Evolutionary conservation across 176 grass and related monocot genomes (phyloP).

Genomic region (Neostapfia colusana): DNA sequence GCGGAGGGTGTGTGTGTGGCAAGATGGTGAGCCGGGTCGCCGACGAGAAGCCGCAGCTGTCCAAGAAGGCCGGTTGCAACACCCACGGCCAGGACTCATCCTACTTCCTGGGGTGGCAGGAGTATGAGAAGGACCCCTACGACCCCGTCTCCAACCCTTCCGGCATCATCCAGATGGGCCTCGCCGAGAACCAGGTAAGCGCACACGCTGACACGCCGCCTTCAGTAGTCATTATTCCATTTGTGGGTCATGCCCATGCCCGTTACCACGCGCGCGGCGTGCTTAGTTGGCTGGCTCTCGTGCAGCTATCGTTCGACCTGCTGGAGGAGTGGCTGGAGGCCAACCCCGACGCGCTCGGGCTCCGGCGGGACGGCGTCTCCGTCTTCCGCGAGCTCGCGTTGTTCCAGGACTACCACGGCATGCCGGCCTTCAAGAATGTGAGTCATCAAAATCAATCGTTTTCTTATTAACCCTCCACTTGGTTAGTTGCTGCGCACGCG

Average conservation of each 20-base stretch:
- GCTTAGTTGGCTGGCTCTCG: not conserved
- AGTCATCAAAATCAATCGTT: not conserved
- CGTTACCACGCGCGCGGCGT: not conserved
- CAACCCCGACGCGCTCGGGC: constrained; percentile 64
- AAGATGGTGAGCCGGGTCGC: constrained; percentile 46
- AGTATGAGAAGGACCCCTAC: constrained; percentile 87
- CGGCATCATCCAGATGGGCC: constrained; percentile 99
- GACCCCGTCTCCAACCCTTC: constrained; percentile 53
- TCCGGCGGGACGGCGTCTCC: constrained; percentile 53
- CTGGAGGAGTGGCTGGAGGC: constrained; percentile 75
- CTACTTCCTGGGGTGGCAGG: constrained; percentile 91
- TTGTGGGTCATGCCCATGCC: not conserved
- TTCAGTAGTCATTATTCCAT: not conserved
- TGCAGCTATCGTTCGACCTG: constrained; percentile 84
- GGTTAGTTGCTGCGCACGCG: not conserved
- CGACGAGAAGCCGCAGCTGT: constrained; percentile 50
- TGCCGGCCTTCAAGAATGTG: constrained; percentile 90
- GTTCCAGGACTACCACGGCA: constrained; percentile 97
- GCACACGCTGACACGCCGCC: not conserved
- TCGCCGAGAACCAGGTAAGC: constrained; percentile 70
- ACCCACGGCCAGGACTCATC: constrained; percentile 82
- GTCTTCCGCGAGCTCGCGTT: constrained; percentile 93
- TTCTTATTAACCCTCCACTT: not conserved
- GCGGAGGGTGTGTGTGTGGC: not conserved
- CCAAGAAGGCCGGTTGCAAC: constrained; percentile 79